Percentiles rank a stretch among this genome's conserved stretches.
These are phyloP conservation scores for Annulohypoxylon truncatum DNA, from an alignment of 2,329 filamentous ascomycete species.

Conservation along the genomic window DNA sequence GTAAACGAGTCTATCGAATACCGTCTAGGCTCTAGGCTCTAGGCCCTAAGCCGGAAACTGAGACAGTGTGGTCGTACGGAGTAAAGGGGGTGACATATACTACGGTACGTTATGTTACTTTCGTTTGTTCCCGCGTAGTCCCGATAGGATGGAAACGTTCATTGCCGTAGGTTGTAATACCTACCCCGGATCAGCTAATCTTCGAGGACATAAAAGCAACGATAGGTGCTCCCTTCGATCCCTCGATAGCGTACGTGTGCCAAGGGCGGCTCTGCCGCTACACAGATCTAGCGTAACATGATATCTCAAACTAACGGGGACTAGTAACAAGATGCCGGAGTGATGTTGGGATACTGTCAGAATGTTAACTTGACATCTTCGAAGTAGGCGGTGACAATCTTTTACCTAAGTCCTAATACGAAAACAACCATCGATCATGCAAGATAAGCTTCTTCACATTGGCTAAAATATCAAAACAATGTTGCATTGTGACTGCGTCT, in stretches of 20 bases:
- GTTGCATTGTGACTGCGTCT: conserved; percentile 12
- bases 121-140: neutral
- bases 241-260: conserved; percentile 20
- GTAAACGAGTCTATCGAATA: conserved; percentile 1
- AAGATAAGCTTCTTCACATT: conserved; percentile 1
- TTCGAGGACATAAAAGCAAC: conserved; percentile 3
- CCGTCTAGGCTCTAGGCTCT: neutral
- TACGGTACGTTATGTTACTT: neutral
- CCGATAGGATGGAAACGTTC: conserved; percentile 11
- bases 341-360: neutral
- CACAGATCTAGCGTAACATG: conserved; percentile 35
- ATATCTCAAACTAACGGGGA: conserved; percentile 17
- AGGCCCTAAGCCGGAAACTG: conserved; percentile 5
- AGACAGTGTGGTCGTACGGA: conserved; percentile 23
- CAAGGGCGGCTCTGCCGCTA: conserved; percentile 34
- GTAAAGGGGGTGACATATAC: conserved; percentile 1
- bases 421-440: neutral
- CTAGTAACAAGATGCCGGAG: conserved; percentile 4
- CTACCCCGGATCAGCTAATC: conserved; percentile 8
- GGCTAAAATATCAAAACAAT: conserved; percentile 1
- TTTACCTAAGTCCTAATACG: neutral
- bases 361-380: neutral
- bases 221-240: conserved; percentile 17
- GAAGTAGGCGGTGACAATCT: neutral
- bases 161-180: neutral